Percentiles rank a stretch among this genome's conserved stretches.
phyloP scores from a whole-genome alignment of 345 rosid genomes.

The Heritiera littoralis region DNA sequence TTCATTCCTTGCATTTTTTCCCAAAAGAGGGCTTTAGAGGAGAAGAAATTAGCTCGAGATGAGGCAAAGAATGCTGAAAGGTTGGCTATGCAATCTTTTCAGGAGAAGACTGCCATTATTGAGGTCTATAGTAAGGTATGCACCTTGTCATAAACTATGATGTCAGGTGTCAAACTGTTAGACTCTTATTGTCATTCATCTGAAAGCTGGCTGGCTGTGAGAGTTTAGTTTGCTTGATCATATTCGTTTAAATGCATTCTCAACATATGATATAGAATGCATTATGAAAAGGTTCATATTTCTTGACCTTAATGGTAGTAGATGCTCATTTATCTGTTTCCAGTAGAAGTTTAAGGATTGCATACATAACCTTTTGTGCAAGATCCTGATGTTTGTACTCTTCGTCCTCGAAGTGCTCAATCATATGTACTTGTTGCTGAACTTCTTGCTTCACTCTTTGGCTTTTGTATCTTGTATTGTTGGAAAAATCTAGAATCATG shows the following conservation, averaged over 20 bases:
- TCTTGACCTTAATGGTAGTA: background rate
- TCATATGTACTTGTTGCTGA: background rate
- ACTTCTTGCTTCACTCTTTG: conserved; percentile 8
- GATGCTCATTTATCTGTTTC: conserved; percentile 2
- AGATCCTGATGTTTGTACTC: conserved; percentile 5
- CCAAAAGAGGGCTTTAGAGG: conserved; percentile 73
- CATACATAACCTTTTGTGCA: background rate
- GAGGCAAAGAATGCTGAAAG: conserved; percentile 75
- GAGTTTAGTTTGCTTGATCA: conserved; percentile 3
- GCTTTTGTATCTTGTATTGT: conserved; percentile 1
- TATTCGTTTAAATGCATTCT: background rate
- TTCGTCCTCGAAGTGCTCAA: background rate
- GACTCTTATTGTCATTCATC: conserved; percentile 18
- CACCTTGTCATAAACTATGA: conserved; percentile 6
- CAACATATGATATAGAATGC: background rate
- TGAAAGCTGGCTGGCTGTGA: conserved; percentile 2
- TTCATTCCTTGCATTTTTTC: background rate
- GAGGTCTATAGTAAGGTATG: conserved; percentile 82
- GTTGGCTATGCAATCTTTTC: conserved; percentile 63
- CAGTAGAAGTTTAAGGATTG: background rate
- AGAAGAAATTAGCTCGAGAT: conserved; percentile 63
- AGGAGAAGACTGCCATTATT: conserved; percentile 62
- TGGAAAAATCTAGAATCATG: background rate
- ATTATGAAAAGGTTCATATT: background rate
- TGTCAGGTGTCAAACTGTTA: background rate